Evolutionary conservation across 768 basidiomycete species (phyloP), one percentile per base, ranked within the genome.

Genomic region (Psilocybe subaeruginosa): DNA sequence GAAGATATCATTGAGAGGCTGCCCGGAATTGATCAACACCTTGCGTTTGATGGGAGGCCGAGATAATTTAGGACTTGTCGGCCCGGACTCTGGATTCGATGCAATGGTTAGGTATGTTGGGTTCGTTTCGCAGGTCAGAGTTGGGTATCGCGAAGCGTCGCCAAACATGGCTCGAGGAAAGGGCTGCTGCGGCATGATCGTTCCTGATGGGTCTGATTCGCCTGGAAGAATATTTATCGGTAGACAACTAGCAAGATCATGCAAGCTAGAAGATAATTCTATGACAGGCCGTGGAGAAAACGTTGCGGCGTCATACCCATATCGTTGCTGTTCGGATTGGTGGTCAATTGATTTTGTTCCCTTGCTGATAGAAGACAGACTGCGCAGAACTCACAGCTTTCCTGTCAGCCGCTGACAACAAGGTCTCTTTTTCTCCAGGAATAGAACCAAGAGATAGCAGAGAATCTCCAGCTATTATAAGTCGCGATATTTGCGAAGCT

Each of bases 111-210:
- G 76, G 80, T 94, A 98, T 43, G 86, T 85, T 14, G 97, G 97
- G 70, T 99, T 99, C 8, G 94, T 95, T 75, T 92, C 90, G 67
- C 88, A 88, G 19, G 77, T 75, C 70, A 98, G 92, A 4, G 85
- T 82, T 29, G 85, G 77, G 58, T 83, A 85, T 33, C 77, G 78
- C 59, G 83, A 80, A 53, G 81, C 82, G 31, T 80, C 77, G 59
- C 93, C 87, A 63, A 99, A 90, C 91, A 99, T 95, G 5, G 93
- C 91, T 33, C 89, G 85, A 51, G 97, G 97, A 66, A 99, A 83
- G 0, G 93, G 83, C 69, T 97, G 97, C 72, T 99, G 97, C 3
- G 97, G 97, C 65, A 99, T 78, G 41, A 96, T 94, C 0, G 85
- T 83, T 0, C 93, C 94, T 12, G 94, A 85, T 2, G 97, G 97